Evolutionary conservation across 2,329 filamentous ascomycete species (phyloP), one percentile per base, ranked within the genome.

Genomic region (Fusarium proliferatum): DNA sequence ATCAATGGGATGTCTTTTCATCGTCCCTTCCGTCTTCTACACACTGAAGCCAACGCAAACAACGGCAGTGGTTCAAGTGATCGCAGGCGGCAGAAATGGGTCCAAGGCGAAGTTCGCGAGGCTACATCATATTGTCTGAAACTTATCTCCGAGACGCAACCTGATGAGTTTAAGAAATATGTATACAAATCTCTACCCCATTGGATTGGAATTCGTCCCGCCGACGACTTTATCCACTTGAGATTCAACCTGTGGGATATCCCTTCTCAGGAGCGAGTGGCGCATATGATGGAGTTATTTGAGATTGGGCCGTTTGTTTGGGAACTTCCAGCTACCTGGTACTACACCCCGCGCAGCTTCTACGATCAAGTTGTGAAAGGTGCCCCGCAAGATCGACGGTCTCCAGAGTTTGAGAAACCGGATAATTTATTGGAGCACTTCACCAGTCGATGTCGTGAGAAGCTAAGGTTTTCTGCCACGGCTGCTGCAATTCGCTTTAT

Each of bases 401-500:
- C 48, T 19, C 13, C 39, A 9, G 34, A 60, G 17, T 42, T 28
- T 2, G 33, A 23, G 10, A 7, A 64, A 1, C 61, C 55, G 8
- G 39, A 33, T 2, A 42, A 15, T 8, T 17, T 56, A 3, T 1
- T 39, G 3, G 17, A 43, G 4, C 15, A 23, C 4, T 63, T 45
- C 9, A 9, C 3, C 2, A 1, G 9, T 2, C 63, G 65, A 4
- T 19, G 33, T 9, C 62, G 64, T 0, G 69, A 72, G 7, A 69
- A 58, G 36, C 28, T 58, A 0, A 19, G 41, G 6, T 75, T 72
- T 21, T 76, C 72, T 5, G 75, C 75, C 8, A 30, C 61, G 0
- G 55, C 74, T 9, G 38, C 17, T 1, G 65, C 70, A 2, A 55
- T 75, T 6, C 64, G 38, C 5, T 76, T 76, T 5, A 53, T 76